Conservation (phyloP, 805 yeast genomes). For the Candida railenensis region DNA sequence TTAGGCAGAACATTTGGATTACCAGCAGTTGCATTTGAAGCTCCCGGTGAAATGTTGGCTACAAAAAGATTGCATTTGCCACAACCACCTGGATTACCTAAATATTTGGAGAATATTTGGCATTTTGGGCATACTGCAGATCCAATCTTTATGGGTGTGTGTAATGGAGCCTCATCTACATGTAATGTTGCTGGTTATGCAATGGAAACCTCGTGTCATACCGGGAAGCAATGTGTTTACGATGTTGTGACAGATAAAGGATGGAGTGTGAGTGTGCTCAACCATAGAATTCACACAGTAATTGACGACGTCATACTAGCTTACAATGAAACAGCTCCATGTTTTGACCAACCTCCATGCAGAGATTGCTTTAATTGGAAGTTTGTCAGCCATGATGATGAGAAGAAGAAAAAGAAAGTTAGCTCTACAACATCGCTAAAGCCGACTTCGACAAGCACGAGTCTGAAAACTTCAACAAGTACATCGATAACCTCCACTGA, state of each 20-base stretch:
- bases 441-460: not conserved
- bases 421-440: constrained; percentile 5
- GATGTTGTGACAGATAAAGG: constrained; percentile 88
- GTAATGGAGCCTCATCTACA: constrained; percentile 87
- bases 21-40: constrained; percentile 88
- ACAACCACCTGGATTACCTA: constrained; percentile 85
- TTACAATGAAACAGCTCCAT: constrained; percentile 76
- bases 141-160: constrained; percentile 94
- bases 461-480: constrained; percentile 4
- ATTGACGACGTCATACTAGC: constrained; percentile 73
- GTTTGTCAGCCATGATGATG: constrained; percentile 53
- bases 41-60: constrained; percentile 90
- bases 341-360: constrained; percentile 78
- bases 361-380: constrained; percentile 90
- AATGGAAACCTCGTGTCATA: constrained; percentile 93
- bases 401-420: constrained; percentile 14
- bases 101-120: constrained; percentile 80
- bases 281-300: constrained; percentile 88
- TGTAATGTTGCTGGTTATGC: constrained; percentile 95
- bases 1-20: constrained; percentile 87
- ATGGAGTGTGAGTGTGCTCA: constrained; percentile 84
- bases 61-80: constrained; percentile 85
- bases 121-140: constrained; percentile 97
- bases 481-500: constrained; percentile 2
- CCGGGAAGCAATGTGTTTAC: constrained; percentile 83